Evolutionary conservation across 2,329 filamentous ascomycete species (phyloP), one percentile per base, ranked within the genome.

Genomic region (Thielaviopsis populi): DNA sequence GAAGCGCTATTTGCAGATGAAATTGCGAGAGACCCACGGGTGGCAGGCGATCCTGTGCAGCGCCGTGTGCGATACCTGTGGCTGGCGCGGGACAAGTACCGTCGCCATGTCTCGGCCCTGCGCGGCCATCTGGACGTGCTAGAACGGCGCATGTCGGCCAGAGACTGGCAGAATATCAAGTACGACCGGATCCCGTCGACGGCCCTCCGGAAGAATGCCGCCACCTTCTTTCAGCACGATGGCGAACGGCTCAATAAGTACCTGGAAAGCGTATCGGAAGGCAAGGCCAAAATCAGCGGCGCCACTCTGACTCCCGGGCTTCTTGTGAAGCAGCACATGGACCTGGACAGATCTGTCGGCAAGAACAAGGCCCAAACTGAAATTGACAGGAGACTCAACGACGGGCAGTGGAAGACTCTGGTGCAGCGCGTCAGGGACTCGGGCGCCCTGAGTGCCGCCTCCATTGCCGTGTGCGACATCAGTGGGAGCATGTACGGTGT

Each of bases 61-160:
- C 60, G 60, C 56, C 72, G 75, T 17, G 77, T 78, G 60, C 69
- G 75, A 0, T 83, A 83, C 68, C 74, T 85, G 4, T 79, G 79
- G 59, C 73, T 78, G 65, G 78, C 80, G 6, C 77, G 82, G 13
- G 78, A 83, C 68, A 69, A 73, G 2, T 83, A 82, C 69, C 79
- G 81, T 42, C 75, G 77, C 64, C 77, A 78, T 43, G 70, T 78
- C 0, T 79, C 80, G 3, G 75, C 76, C 0, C 76, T 85, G 15
- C 79, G 81, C 17, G 78, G 79, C 68, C 75, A 79, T 22, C 73
- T 83, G 1, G 74, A 77, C 6, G 68, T 83, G 6, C 79, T 84
- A 0, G 82, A 84, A 71, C 75, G 77, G 1, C 70, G 80, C 40
- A 73, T 84, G 63, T 73, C 76, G 0, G 74, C 75, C 40, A 72